Percentiles rank a stretch among this genome's conserved stretches.
These are phyloP conservation scores for Microdochium nivale DNA, from an alignment of 2,329 filamentous ascomycete genomes.

Conservation along the genomic window DNA sequence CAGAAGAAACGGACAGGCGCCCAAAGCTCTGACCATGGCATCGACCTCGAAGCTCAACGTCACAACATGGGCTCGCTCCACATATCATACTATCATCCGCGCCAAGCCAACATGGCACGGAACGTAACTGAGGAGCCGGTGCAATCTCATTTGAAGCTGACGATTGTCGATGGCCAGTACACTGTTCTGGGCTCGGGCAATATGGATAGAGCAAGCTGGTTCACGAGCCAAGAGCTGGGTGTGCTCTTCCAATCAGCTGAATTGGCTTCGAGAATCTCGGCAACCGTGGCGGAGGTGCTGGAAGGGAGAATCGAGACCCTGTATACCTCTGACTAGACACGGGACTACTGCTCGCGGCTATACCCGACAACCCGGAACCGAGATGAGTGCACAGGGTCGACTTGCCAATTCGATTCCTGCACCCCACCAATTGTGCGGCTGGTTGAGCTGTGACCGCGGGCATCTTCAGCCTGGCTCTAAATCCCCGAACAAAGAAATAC, in stretches of 20 bases:
- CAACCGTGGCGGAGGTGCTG: constrained; percentile 21
- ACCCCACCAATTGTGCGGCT: too few relatives aligned
- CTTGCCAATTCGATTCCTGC: too few relatives aligned
- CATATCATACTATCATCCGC: constrained; percentile 48
- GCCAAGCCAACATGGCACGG: constrained; percentile 6
- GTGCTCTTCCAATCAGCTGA: constrained; percentile 40
- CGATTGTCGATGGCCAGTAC: constrained; percentile 59
- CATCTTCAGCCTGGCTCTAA: too few relatives aligned
- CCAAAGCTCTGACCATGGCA: constrained; percentile 11
- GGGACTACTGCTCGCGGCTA: background rate
- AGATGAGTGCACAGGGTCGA: too few relatives aligned
- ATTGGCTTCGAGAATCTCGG: constrained; percentile 21
- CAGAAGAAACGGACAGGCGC: constrained; percentile 6
- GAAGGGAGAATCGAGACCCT: constrained; percentile 21
- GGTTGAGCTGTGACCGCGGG: too few relatives aligned
- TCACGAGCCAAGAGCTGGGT: constrained; percentile 76
- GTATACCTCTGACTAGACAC: constrained; percentile 11
- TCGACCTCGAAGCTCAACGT: constrained; percentile 33
- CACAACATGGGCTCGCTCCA: constrained; percentile 38
- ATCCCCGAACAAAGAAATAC: too few relatives aligned
- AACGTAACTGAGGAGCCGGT: constrained; percentile 46
- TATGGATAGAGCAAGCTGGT: constrained; percentile 80
- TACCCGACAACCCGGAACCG: constrained; percentile 1
- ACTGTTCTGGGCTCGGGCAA: constrained; percentile 72
- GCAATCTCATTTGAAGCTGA: constrained; percentile 71